phyloP scores from a whole-genome alignment of 306 rosid species.

The Malus asiatica region DNA sequence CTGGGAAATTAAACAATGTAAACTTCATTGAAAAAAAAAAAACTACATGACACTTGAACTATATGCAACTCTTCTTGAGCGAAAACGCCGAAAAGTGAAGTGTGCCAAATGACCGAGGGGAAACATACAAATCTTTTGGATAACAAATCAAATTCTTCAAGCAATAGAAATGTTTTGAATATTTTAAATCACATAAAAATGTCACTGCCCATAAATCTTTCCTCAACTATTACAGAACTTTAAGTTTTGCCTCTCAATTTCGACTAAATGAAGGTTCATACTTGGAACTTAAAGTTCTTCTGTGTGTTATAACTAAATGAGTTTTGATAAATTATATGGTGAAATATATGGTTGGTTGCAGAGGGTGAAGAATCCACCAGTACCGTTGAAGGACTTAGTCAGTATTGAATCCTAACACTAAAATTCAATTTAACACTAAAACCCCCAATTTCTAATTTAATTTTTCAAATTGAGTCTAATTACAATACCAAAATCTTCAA shows the following conservation, averaged over 20 bases:
- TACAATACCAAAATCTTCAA: too few species aligned
- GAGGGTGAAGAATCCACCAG: constrained; percentile 96
- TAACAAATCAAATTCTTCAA: too few species aligned
- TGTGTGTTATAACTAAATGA: neutral
- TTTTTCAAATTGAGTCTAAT: too few species aligned
- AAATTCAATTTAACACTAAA: too few species aligned
- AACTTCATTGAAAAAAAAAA: neutral
- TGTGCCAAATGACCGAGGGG: neutral
- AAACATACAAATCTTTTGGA: neutral
- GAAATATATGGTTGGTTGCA: constrained; percentile 41
- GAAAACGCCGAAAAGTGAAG: neutral
- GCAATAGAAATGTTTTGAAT: too few species aligned
- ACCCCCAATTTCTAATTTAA: too few species aligned
- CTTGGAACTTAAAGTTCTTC: constrained; percentile 10
- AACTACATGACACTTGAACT: neutral
- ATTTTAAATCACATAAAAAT: too few species aligned
- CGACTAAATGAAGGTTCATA: constrained; percentile 80
- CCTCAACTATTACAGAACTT: neutral
- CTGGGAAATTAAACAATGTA: neutral
- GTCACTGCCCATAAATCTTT: neutral
- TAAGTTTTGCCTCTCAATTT: constrained; percentile 15
- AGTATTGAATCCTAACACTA: constrained; percentile 51
- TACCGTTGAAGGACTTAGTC: constrained; percentile 81
- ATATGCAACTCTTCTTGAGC: neutral
- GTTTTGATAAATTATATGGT: constrained; percentile 20